These are phyloP conservation scores for Dorcoceras hygrometricum DNA, from an alignment of 257 asterid species.

Conservation along the genomic window DNA sequence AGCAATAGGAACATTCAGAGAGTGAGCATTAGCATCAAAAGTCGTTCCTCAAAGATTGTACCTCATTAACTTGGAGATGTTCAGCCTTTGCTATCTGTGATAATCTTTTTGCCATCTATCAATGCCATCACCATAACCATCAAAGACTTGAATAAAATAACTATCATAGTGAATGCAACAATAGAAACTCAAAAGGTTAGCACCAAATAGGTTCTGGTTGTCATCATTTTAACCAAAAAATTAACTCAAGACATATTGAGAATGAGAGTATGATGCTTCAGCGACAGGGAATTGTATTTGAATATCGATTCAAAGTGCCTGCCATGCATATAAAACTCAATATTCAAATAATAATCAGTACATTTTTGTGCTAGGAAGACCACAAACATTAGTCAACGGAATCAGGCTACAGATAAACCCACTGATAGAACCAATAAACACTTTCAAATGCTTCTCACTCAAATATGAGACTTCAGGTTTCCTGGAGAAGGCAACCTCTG, in stretches of 20 bases:
- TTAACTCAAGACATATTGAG: background rate
- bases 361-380: background rate
- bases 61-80: conserved; percentile 87
- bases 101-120: conserved; percentile 90
- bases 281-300: conserved; percentile 1
- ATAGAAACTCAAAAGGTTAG: conserved; percentile 17
- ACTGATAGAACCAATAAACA: background rate
- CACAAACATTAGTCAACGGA: background rate
- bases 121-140: conserved; percentile 25
- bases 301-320: conserved; percentile 7
- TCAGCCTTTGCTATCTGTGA: conserved; percentile 74
- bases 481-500: background rate
- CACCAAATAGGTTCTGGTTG: conserved; percentile 1
- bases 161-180: conserved; percentile 21
- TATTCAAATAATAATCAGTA: background rate
- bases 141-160: conserved; percentile 22
- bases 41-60: conserved; percentile 25
- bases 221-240: conserved; percentile 20
- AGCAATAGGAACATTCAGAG: background rate
- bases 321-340: conserved; percentile 9
- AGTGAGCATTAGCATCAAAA: background rate
- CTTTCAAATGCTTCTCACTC: background rate
- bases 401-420: background rate
- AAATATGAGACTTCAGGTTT: background rate
- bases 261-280: conserved; percentile 1